Evolutionary conservation across 352 stramenopile genomes (phyloP), one percentile per base, ranked within the genome.

Genomic region (Globisporangium yorkense): DNA sequence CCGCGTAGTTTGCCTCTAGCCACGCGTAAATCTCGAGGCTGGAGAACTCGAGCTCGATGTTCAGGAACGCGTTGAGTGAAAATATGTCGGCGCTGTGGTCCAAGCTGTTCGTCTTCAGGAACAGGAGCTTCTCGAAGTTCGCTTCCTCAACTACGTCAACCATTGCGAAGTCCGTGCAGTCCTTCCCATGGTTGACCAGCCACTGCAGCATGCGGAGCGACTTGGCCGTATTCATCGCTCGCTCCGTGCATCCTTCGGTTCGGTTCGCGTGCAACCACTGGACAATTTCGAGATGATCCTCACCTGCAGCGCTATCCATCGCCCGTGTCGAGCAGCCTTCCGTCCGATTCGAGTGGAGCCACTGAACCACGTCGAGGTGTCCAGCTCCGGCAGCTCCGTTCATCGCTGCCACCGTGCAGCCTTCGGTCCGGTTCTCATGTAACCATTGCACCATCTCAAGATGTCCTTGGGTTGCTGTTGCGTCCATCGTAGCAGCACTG

Each of bases 401-500:
- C 41, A 46, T 46, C 41, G 41, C 41, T 8, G 7, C 0, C 1
- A 7, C 59, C 1, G 66, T 72, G 50, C 56, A 71, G 24, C 62
- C 29, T 40, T 71, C 66, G 5, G 1, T 46, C n/a, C 15, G 41
- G 3, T 46, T 46, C 18, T 1, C 1, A 8, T 46, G 41, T 1
- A 46, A 1, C 41, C 41, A 46, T 5, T 46, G 0, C 1, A 46
- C 6, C 8, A 46, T 24, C 15, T 46, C 41, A 0, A 46, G 41
- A 0, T 18, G 41, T 8, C 41, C 41, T n/a, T n/a, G n/a, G n/a
- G n/a, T n/a, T n/a, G n/a, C n/a, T n/a, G n/a, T n/a, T n/a, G n/a
- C n/a, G n/a, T n/a, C n/a, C n/a, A n/a, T n/a, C n/a, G n/a, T n/a
- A n/a, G n/a, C n/a, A 21, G 41, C 41, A 44, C 7, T 46, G 41